Evolutionary conservation across 768 basidiomycete species (phyloP), one percentile per base, ranked within the genome.

Genomic region (Hypholoma fasciculare): DNA sequence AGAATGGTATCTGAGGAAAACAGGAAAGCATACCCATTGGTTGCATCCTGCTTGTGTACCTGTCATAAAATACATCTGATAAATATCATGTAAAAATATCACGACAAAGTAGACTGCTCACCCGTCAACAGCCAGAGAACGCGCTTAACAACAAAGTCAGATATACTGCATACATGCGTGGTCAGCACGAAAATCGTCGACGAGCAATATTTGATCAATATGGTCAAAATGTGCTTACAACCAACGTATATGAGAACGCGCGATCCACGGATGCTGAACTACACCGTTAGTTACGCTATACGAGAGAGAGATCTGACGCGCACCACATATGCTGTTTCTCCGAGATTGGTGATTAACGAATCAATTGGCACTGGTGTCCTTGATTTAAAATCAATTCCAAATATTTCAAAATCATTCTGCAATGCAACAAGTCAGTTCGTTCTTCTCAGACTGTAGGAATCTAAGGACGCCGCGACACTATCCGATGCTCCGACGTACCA

Each of bases 71-170:
- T 23, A 3, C 19, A 19, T 23, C 23, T 23, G 17, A 44, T 54
- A 36, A 26, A n/a, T 23, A 23, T 36, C 26, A 26, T 19, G 30
- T 6, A 34, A 7, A 34, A 7, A 34, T 34, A 34, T 34, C 2
- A 34, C 30, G 6, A 34, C 2, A 34, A 2, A 34, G 30, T 34
- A 9, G 9, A 34, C 30, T 34, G 30, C 50, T 51, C 48, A 68
- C 85, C 85, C 1, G 85, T 85, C 43, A 87, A 62, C n/a, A 85
- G 59, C 85, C 85, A 86, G 27, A 87, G 63, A 1, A 87, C 73
- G 3, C 79, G 73, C 61, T 84, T 84, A 70, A 87, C 78, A 38
- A 87, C 80, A 61, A 82, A 82, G 65, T 87, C 84, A 6, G 78
- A 80, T 39, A 80, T 67, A 53, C 78, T 78, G 38, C 11, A 47